These are phyloP conservation scores for Fistulifera pelliculosa DNA, from an alignment of 108 stramenopile species.

Conservation along the genomic window DNA sequence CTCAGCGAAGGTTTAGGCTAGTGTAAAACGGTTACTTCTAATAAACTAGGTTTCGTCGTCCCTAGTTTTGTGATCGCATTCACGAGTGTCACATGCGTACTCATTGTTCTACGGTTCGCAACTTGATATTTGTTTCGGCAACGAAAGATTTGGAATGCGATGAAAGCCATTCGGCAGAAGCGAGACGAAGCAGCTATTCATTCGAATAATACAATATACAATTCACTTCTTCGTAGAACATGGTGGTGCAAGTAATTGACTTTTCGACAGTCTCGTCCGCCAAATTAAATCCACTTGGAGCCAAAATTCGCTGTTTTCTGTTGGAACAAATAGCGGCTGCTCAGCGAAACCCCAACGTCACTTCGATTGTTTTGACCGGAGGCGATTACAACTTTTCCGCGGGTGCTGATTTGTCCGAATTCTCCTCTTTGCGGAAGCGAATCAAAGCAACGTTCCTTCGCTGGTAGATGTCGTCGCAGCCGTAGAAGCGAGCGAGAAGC, in stretches of 20 bases:
- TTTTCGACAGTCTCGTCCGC: constrained; percentile 10
- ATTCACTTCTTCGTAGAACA: background rate
- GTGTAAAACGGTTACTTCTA: no score
- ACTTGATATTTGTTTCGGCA: no score
- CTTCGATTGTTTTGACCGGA: constrained; percentile 81
- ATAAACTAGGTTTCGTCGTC: no score
- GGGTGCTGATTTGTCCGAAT: constrained; percentile 97
- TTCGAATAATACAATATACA: no score
- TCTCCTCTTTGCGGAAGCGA: constrained; percentile 20
- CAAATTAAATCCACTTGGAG: constrained; percentile 71
- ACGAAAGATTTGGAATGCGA: no score
- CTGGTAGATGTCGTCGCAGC: constrained; percentile 54
- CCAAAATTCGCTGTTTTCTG: constrained; percentile 32
- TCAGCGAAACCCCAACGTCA: constrained; percentile 28
- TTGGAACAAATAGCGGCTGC: constrained; percentile 27
- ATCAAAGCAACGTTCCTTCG: constrained; percentile 16
- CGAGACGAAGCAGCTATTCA: no score
- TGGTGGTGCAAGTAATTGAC: constrained; percentile 10
- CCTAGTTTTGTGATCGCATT: no score
- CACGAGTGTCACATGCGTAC: no score
- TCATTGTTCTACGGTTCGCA: no score
- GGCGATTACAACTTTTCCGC: constrained; percentile 83
- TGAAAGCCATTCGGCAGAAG: no score
- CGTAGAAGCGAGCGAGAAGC: constrained; percentile 72
- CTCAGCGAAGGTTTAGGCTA: constrained; percentile 17